These are phyloP conservation scores for Vanderwaltozyma tropicalis DNA, from an alignment of 805 yeast genomes.

Conservation along the genomic window DNA sequence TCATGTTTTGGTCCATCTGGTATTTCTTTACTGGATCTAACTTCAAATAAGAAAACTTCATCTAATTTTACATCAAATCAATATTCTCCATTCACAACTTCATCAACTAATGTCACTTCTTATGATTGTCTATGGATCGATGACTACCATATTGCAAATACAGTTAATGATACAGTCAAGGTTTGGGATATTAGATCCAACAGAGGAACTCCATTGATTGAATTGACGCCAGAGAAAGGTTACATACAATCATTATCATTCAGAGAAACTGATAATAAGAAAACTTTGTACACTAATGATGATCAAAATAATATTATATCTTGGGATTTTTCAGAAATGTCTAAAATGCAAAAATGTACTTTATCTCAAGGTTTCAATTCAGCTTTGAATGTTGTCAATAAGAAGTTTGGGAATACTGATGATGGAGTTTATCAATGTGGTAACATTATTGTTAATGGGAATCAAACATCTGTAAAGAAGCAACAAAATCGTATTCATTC, in stretches of 20 bases:
- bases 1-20: slow-evolving; percentile 64
- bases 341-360: slow-evolving; percentile 10
- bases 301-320: slow-evolving; percentile 15
- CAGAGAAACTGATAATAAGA: slow-evolving; percentile 2
- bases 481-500: slow-evolving; percentile 2
- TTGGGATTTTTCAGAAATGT: slow-evolving; percentile 20
- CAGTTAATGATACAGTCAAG: slow-evolving; percentile 13
- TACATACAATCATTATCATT: slow-evolving; percentile 12
- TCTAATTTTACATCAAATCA: slow-evolving; percentile 15
- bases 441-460: slow-evolving; percentile 15
- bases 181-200: slow-evolving; percentile 21
- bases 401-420: slow-evolving; percentile 2
- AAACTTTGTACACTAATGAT: slow-evolving; percentile 13
- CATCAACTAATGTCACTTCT: slow-evolving; percentile 1
- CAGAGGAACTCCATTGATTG: slow-evolving; percentile 12
- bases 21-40: slow-evolving; percentile 59
- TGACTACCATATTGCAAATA: slow-evolving; percentile 15
- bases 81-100: slow-evolving; percentile 8
- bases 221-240: slow-evolving; percentile 16
- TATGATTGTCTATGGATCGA: slow-evolving; percentile 18
- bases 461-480: slow-evolving; percentile 1
- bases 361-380: slow-evolving; percentile 17
- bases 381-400: slow-evolving; percentile 4
- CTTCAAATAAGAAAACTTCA: slow-evolving; percentile 28
- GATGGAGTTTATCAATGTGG: slow-evolving; percentile 19